A percentile compares a stretch with the other conserved stretches of the same genome.
phyloP scores from a whole-genome alignment of 2,329 filamentous ascomycete genomes.

The Botrytis paeoniae region DNA sequence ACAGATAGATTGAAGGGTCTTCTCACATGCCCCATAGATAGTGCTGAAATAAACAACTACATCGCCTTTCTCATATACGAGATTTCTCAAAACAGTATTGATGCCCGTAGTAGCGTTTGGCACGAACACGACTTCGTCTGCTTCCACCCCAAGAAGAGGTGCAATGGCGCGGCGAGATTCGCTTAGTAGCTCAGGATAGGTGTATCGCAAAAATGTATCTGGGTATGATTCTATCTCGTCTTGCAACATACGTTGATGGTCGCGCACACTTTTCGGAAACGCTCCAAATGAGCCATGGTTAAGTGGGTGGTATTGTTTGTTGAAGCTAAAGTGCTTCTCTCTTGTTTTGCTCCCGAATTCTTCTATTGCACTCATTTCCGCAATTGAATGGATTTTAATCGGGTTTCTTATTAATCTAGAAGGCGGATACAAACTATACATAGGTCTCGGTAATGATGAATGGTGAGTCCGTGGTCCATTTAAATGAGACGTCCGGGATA shows the following conservation, averaged over 20 bases:
- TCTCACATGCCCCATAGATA: constrained; percentile 75
- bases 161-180: not conserved
- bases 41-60: constrained; percentile 75
- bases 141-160: not conserved
- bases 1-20: constrained; percentile 64
- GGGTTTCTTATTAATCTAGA: too few species aligned
- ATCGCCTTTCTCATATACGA: constrained; percentile 63
- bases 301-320: not conserved
- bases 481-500: too few species aligned
- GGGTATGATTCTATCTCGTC: not conserved
- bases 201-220: not conserved
- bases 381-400: not conserved
- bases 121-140: constrained; percentile 47
- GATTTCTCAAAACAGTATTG: constrained; percentile 73
- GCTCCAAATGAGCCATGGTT: not conserved
- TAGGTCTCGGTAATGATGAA: too few species aligned
- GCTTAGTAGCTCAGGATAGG: not conserved
- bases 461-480: too few species aligned
- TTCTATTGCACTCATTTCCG: not conserved
- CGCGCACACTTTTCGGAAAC: not conserved
- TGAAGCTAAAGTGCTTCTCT: not conserved
- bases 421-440: too few species aligned
- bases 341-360: not conserved
- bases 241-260: not conserved
- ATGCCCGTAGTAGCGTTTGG: constrained; percentile 75